These are phyloP conservation scores for Ophiostoma fasciatum DNA, from an alignment of 2,329 filamentous ascomycete species.

Conservation along the genomic window DNA sequence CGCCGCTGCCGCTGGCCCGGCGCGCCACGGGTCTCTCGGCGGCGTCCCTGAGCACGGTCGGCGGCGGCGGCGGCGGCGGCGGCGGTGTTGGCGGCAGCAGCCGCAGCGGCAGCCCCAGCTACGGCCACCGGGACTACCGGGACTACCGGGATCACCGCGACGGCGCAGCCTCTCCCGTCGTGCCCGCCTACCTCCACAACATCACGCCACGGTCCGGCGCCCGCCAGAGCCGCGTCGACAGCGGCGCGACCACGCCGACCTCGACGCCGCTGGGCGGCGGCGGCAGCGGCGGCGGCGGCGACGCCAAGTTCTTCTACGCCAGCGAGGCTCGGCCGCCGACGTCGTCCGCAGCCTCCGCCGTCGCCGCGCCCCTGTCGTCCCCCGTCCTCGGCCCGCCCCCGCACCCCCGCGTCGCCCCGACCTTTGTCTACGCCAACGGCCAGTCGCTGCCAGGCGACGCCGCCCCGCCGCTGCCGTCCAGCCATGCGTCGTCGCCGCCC, in stretches of 20 bases:
- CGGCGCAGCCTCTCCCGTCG: slow-evolving; percentile 29
- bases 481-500: not conserved
- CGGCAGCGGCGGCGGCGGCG: slow-evolving; percentile 16
- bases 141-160: slow-evolving; percentile 31
- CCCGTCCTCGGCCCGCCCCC: slow-evolving; percentile 16
- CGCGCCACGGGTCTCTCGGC: slow-evolving; percentile 15
- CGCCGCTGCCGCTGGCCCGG: slow-evolving; percentile 29
- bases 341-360: slow-evolving; percentile 4
- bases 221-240: slow-evolving; percentile 57
- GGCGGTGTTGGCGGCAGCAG: not conserved
- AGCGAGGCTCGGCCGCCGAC: slow-evolving; percentile 41
- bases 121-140: no score
- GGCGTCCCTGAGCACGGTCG: slow-evolving; percentile 2
- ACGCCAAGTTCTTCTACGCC: slow-evolving; percentile 83
- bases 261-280: no score
- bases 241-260: slow-evolving; percentile 49
- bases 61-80: not conserved
- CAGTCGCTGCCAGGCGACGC: slow-evolving; percentile 20
- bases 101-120: not conserved
- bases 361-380: not conserved
- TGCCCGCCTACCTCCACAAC: slow-evolving; percentile 46
- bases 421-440: slow-evolving; percentile 44
- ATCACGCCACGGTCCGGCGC: slow-evolving; percentile 67
- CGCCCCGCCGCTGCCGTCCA: slow-evolving; percentile 3
- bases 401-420: slow-evolving; percentile 21